phyloP scores from a whole-genome alignment of 345 rosid genomes.

The Heritiera littoralis region DNA sequence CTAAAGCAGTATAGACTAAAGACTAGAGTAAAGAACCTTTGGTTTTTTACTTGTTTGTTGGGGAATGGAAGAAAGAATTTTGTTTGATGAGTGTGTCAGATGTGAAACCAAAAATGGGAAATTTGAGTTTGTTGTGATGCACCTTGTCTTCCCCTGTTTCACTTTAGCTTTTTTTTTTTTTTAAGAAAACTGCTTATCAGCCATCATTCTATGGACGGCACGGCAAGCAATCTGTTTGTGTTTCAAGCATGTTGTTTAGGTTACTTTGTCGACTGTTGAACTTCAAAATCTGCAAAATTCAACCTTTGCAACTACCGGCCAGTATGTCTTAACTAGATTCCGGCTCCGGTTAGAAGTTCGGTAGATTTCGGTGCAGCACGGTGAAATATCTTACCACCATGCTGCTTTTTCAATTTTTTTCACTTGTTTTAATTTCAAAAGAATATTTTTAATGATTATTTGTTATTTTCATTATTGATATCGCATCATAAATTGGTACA shows the following conservation, averaged over 20 bases:
- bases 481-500: too few relatives aligned
- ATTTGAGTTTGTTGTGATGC: background rate
- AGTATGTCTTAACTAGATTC: background rate
- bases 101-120: background rate
- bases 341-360: too few relatives aligned
- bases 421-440: too few relatives aligned
- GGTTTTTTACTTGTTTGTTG: background rate
- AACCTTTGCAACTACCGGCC: background rate
- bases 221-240: background rate
- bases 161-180: background rate
- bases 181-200: background rate
- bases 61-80: background rate
- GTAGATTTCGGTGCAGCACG: too few relatives aligned
- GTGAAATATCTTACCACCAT: too few relatives aligned
- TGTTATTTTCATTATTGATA: too few relatives aligned
- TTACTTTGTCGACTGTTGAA: background rate
- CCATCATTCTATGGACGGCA: background rate
- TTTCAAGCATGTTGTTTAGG: background rate
- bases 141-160: background rate
- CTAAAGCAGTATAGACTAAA: conserved; percentile 6
- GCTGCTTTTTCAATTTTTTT: too few relatives aligned
- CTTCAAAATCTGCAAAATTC: conserved; percentile 17
- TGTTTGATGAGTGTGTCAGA: background rate
- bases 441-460: too few relatives aligned
- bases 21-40: background rate